These are phyloP conservation scores for Eremomyces bilateralis DNA, from an alignment of 495 filamentous ascomycete genomes.

Conservation along the genomic window DNA sequence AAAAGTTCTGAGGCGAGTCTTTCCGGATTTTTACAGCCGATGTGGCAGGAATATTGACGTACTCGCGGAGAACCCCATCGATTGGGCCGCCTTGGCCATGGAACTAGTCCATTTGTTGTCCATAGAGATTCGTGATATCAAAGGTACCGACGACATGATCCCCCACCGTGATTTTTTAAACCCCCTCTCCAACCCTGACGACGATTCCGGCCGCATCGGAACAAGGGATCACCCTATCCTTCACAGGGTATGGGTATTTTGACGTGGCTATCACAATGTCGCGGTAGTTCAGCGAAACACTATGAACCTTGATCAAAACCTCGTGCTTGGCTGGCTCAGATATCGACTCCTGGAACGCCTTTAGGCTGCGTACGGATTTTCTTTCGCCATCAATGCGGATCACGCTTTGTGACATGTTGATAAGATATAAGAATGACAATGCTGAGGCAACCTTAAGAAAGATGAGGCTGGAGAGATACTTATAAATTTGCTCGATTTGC, in stretches of 20 bases:
- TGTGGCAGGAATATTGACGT: constrained; percentile 45
- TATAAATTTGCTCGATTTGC: no score
- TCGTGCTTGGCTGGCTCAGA: background rate
- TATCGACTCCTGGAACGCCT: no score
- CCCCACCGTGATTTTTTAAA: constrained; percentile 64
- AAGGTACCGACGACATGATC: constrained; percentile 41
- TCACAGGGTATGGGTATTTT: constrained; percentile 41
- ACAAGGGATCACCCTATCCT: constrained; percentile 36
- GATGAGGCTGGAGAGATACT: no score
- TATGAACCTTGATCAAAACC: constrained; percentile 25
- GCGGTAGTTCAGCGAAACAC: constrained; percentile 63
- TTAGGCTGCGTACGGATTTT: no score
- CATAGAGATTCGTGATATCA: constrained; percentile 14
- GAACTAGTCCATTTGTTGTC: constrained; percentile 12
- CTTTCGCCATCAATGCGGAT: no score
- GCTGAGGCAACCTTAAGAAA: no score
- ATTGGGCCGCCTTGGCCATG: constrained; percentile 44
- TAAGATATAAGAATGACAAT: no score
- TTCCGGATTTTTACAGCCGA: constrained; percentile 44
- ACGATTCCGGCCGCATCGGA: constrained; percentile 69
- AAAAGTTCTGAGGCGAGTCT: constrained; percentile 28
- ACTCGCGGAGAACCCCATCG: constrained; percentile 51
- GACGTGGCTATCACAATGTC: constrained; percentile 57
- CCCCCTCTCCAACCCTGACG: constrained; percentile 46
- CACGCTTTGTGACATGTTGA: no score